Base-by-base conservation (phyloP, 2,329 filamentous ascomycete genomes). In the Fusarium concolor region DNA sequence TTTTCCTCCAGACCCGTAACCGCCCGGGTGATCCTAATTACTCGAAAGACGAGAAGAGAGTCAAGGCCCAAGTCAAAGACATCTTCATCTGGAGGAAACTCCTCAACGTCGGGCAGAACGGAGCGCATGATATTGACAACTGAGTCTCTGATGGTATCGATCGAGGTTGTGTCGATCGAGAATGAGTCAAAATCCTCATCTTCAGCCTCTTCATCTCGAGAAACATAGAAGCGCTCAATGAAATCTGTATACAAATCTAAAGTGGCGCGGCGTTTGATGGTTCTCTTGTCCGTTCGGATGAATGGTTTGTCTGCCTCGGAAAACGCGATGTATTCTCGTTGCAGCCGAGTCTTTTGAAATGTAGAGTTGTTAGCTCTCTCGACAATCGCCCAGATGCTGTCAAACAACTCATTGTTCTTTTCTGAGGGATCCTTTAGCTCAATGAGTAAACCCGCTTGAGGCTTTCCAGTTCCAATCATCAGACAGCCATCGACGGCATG, bases 401-500 rank as follows among this genome's bases (percentile, higher is more conserved):
- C 57, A 2, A 61, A 52, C 7, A 60, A 10, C 20, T 61, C 31
- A 3, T 44, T 60, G 5, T 28, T 52, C 7, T 29, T 52, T 8
- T 38, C 14, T 0, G 17, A 14, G 0, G 46, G 20, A 1, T 38
- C 8, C 2, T 44, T 60, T 0, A 61, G 55, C 26, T 61, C 57
- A 7, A 61, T 60, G 4, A 61, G 10, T 1, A 61, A 17, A 1
- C 55, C 57, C 0, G 57, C 43, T 18, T 60, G 55, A 6, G 42
- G 10, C 11, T 42, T 51, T 1, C 54, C 56, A 3, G 54, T 51
- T 4, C 56, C 56, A 4, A 45, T n/a, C 14, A n/a, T 56, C 2
- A n/a, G 14, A 5, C 7, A n/a, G 0, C 75, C 75, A 1, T 67
- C 54, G 28, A 76, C 69, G 10, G 64, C 69, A 3, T 67, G 71